A percentile compares a stretch with the other conserved stretches of the same genome.
Conservation (phyloP, 148 eudicot genomes). For the Cornus suecica region DNA sequence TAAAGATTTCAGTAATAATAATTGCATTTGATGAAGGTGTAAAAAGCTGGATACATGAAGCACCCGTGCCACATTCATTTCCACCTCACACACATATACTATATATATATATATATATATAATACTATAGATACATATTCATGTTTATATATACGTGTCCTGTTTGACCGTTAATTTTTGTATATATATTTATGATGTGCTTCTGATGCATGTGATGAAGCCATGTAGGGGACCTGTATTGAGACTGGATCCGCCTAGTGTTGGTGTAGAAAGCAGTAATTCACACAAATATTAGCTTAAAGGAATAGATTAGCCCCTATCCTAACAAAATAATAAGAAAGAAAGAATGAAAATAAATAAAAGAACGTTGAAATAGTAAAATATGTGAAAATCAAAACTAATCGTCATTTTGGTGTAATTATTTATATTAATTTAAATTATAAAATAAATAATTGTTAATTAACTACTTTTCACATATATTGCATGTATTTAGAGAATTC, state of each 20-base stretch:
- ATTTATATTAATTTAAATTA: no score
- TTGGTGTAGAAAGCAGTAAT: background rate
- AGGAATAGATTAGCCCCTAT: no score
- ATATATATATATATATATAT: background rate
- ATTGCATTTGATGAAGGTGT: background rate
- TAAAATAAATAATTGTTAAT: no score
- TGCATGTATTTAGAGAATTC: no score
- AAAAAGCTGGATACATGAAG: slow-evolving; percentile 28
- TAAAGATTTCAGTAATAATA: slow-evolving; percentile 10
- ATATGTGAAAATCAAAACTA: no score
- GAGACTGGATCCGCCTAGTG: background rate
- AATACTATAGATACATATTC: no score
- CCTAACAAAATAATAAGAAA: no score
- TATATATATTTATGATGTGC: slow-evolving; percentile 6
- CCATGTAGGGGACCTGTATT: slow-evolving; percentile 5
- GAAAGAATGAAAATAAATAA: no score
- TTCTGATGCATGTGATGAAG: slow-evolving; percentile 24
- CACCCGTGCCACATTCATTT: slow-evolving; percentile 53
- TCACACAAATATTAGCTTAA: no score
- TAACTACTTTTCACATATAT: no score
- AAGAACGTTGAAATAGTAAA: no score
- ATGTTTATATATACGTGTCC: background rate
- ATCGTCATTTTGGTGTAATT: no score
- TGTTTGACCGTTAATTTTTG: background rate
- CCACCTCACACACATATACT: slow-evolving; percentile 22